Conservation (phyloP, 2,329 filamentous ascomycete species). For the Didymella lethalis region DNA sequence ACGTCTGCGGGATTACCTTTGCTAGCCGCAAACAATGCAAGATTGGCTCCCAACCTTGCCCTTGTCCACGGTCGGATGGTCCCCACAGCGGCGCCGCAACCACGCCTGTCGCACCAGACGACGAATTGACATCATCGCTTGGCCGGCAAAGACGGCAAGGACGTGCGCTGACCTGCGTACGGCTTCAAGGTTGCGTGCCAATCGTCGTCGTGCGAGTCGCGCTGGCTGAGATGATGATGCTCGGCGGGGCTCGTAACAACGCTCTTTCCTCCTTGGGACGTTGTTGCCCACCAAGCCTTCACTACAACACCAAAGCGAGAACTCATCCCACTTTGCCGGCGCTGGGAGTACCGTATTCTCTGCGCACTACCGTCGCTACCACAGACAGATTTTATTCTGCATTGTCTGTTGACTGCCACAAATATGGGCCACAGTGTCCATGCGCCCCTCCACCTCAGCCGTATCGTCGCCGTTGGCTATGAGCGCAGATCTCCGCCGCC, state of each 20-base stretch:
- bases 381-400: slow-evolving; percentile 10
- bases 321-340: slow-evolving; percentile 1
- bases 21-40: slow-evolving; percentile 11
- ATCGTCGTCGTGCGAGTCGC: neutral
- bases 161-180: slow-evolving; percentile 1
- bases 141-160: slow-evolving; percentile 1
- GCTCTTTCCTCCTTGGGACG: slow-evolving; percentile 10
- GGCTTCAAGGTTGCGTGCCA: slow-evolving; percentile 1
- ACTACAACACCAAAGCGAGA: slow-evolving; percentile 3
- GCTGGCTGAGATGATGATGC: slow-evolving; percentile 10
- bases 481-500: slow-evolving; percentile 34
- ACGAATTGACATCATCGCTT: slow-evolving; percentile 18
- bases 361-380: slow-evolving; percentile 8
- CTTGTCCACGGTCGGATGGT: neutral
- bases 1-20: slow-evolving; percentile 13
- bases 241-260: neutral
- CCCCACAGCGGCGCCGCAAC: slow-evolving; percentile 19
- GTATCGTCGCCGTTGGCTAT: slow-evolving; percentile 25
- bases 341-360: neutral
- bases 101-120: slow-evolving; percentile 18
- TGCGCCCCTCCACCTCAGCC: slow-evolving; percentile 29
- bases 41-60: slow-evolving; percentile 5
- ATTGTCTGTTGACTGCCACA: slow-evolving; percentile 12
- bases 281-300: slow-evolving; percentile 5
- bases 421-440: slow-evolving; percentile 23